Conservation (phyloP, 805 yeast genomes). For the Schwanniomyces occidentalis region DNA sequence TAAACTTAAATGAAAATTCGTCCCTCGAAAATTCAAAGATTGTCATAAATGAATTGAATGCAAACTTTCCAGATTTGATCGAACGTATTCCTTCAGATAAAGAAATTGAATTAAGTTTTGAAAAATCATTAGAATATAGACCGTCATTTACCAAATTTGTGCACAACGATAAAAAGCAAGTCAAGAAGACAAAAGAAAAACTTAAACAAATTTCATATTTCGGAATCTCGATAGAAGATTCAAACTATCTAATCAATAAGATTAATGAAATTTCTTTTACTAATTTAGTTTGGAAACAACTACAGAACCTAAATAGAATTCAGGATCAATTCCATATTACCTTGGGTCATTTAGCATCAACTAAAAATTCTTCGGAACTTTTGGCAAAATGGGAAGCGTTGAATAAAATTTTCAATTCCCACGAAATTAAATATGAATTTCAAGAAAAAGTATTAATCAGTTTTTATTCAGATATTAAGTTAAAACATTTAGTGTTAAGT, state of each 20-base stretch:
- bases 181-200: slow-evolving; percentile 3
- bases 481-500: slow-evolving; percentile 51
- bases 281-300: slow-evolving; percentile 17
- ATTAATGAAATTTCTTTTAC: slow-evolving; percentile 8
- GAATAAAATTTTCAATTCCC: slow-evolving; percentile 9
- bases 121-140: slow-evolving; percentile 51
- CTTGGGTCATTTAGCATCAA: slow-evolving; percentile 45
- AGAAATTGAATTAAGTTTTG: slow-evolving; percentile 47
- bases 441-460: slow-evolving; percentile 19
- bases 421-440: slow-evolving; percentile 7
- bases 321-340: slow-evolving; percentile 69
- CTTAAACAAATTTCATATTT: slow-evolving; percentile 41
- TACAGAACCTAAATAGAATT: slow-evolving; percentile 36
- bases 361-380: slow-evolving; percentile 10
- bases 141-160: slow-evolving; percentile 50
- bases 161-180: slow-evolving; percentile 4
- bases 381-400: slow-evolving; percentile 23
- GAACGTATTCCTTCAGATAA: slow-evolving; percentile 40
- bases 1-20: slow-evolving; percentile 43
- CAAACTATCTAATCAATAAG: not conserved
- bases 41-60: slow-evolving; percentile 39
- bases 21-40: slow-evolving; percentile 50
- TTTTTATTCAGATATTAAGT: slow-evolving; percentile 36
- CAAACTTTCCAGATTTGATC: slow-evolving; percentile 30
- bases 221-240: slow-evolving; percentile 39